Conservation (phyloP, 2,329 filamentous ascomycete genomes). For the Rhinocladiella similis region DNA sequence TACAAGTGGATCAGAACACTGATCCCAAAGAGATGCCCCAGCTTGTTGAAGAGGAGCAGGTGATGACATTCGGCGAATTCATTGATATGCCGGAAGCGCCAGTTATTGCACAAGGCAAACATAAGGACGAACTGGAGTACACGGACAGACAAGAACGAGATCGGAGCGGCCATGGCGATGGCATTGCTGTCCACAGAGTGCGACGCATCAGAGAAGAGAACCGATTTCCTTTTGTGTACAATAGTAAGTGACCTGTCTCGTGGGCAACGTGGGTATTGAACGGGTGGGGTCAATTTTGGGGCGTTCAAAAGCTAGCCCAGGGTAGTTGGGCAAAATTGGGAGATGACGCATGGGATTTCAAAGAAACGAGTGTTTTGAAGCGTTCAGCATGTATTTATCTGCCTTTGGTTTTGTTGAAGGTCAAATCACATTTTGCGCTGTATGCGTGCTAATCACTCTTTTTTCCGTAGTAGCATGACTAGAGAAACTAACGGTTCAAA, state of each 20-base stretch:
- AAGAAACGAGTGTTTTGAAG: no score
- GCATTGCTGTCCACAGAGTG: not conserved
- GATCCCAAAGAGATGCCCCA: not conserved
- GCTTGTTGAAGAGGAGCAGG: constrained; percentile 5
- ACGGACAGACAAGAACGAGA: constrained; percentile 13
- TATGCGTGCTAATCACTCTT: no score
- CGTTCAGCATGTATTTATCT: no score
- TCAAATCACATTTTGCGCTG: no score
- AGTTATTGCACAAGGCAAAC: constrained; percentile 10
- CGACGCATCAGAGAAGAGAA: constrained; percentile 17
- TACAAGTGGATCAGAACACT: constrained; percentile 5
- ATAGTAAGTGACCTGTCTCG: not conserved
- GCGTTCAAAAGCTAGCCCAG: not conserved
- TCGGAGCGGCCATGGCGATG: not conserved
- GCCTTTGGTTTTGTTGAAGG: no score
- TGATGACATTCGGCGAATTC: constrained; percentile 24
- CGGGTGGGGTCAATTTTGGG: not conserved
- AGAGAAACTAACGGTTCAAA: no score
- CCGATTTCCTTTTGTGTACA: constrained; percentile 22
- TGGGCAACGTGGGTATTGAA: not conserved
- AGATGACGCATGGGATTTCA: no score
- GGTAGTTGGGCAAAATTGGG: not conserved
- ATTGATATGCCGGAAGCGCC: constrained; percentile 17
- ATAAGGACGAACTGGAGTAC: constrained; percentile 21
- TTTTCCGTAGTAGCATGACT: no score